Percentiles rank a stretch among this genome's conserved stretches.
phyloP scores from a whole-genome alignment of 805 yeast genomes.

The Hanseniaspora taiwanica region DNA sequence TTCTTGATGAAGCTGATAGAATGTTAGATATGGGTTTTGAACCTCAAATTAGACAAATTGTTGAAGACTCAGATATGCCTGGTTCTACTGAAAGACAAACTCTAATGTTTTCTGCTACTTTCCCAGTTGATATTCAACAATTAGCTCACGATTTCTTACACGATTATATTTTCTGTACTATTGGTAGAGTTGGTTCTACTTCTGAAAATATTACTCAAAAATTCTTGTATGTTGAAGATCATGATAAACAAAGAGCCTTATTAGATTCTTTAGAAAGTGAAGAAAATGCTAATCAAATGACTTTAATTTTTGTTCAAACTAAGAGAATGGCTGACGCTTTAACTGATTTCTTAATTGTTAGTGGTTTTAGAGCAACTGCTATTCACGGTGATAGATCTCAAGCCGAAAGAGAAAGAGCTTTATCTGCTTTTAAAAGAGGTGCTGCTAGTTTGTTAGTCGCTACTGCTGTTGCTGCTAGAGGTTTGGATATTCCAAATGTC shows the following conservation, averaged over 20 bases:
- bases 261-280: slow-evolving; percentile 76
- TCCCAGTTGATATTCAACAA: slow-evolving; percentile 95
- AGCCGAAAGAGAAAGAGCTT: slow-evolving; percentile 93
- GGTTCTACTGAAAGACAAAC: slow-evolving; percentile 85
- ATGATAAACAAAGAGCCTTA: slow-evolving; percentile 81
- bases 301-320: slow-evolving; percentile 93
- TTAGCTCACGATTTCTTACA: slow-evolving; percentile 95
- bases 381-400: slow-evolving; percentile 99
- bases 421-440: slow-evolving; percentile 87
- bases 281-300: slow-evolving; percentile 53
- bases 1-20: slow-evolving; percentile 97
- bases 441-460: slow-evolving; percentile 91
- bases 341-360: slow-evolving; percentile 80
- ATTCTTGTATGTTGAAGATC: slow-evolving; percentile 81
- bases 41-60: slow-evolving; percentile 97
- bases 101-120: slow-evolving; percentile 96
- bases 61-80: slow-evolving; percentile 97
- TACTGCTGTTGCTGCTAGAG: slow-evolving; percentile 99
- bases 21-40: slow-evolving; percentile 99
- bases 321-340: slow-evolving; percentile 96
- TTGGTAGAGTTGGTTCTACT: slow-evolving; percentile 98
- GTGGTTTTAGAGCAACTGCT: slow-evolving; percentile 92
- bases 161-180: slow-evolving; percentile 90
- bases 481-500: slow-evolving; percentile 98
- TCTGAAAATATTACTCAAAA: slow-evolving; percentile 96